Conservation (phyloP, 2,329 filamentous ascomycete genomes). For the Xylaria multiplex region DNA sequence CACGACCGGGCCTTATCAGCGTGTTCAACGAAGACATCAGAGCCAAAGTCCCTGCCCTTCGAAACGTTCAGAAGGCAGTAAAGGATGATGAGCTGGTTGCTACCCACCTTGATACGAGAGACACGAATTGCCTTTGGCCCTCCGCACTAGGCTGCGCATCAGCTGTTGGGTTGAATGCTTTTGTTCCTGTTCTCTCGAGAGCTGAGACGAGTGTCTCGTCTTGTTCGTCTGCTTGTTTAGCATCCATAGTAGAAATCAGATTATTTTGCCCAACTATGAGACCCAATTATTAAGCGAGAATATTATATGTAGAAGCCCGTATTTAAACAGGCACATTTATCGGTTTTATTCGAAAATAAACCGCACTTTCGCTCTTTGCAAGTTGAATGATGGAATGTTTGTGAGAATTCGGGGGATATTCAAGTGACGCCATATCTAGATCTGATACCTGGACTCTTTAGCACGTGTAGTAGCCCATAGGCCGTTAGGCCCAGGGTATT, state of each 20-base stretch:
- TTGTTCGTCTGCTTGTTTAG: slow-evolving; percentile 21
- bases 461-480: no score
- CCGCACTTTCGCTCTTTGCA: background rate
- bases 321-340: background rate
- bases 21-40: slow-evolving; percentile 71
- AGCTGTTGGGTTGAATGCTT: slow-evolving; percentile 60
- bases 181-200: slow-evolving; percentile 54
- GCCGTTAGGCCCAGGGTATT: background rate
- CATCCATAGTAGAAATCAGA: slow-evolving; percentile 34
- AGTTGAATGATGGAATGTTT: background rate
- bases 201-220: slow-evolving; percentile 48
- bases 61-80: slow-evolving; percentile 43
- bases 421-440: slow-evolving; percentile 9
- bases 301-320: background rate
- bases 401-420: background rate
- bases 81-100: slow-evolving; percentile 29
- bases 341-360: slow-evolving; percentile 12
- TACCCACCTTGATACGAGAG: slow-evolving; percentile 61
- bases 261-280: background rate
- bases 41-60: slow-evolving; percentile 58
- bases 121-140: slow-evolving; percentile 55
- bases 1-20: slow-evolving; percentile 68
- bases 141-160: slow-evolving; percentile 49
- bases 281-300: background rate
- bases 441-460: no score